Evolutionary conservation across 2,329 filamentous ascomycete species (phyloP).

Genomic region (Dactylellina haptotyla): DNA sequence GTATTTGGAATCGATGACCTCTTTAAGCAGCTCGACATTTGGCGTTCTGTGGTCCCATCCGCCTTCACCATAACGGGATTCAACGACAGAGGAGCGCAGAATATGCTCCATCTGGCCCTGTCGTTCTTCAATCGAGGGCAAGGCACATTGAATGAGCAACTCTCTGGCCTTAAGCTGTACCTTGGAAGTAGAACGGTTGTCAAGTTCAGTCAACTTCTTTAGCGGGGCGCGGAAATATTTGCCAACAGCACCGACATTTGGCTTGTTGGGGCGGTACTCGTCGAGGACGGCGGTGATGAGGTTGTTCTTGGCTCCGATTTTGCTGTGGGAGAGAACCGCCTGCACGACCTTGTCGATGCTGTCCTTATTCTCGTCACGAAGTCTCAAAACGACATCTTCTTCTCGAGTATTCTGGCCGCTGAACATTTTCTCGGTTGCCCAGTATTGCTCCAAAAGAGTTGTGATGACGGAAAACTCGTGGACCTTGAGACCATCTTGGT

Average conservation of each 20-base stretch:
- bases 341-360: constrained; percentile 85
- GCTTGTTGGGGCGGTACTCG: constrained; percentile 93
- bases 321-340: constrained; percentile 91
- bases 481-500: constrained; percentile 86
- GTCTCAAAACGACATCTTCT: constrained; percentile 90
- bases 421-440: constrained; percentile 85
- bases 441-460: constrained; percentile 81
- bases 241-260: constrained; percentile 84
- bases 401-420: constrained; percentile 82
- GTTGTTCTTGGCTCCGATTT: constrained; percentile 92
- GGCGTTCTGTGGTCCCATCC: constrained; percentile 97
- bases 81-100: constrained; percentile 89
- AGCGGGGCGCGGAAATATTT: constrained; percentile 87
- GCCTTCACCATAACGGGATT: constrained; percentile 96
- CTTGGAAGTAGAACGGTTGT: constrained; percentile 87
- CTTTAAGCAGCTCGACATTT: constrained; percentile 88
- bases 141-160: constrained; percentile 94
- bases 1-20: constrained; percentile 98
- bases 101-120: constrained; percentile 99
- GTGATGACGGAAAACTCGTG: constrained; percentile 88
- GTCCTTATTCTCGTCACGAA: constrained; percentile 96
- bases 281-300: constrained; percentile 90
- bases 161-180: constrained; percentile 97
- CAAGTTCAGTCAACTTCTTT: constrained; percentile 87
- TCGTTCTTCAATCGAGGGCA: constrained; percentile 95